phyloP scores from a whole-genome alignment of 1,139 yeast genomes.

The Suhomyces anneliseae region DNA sequence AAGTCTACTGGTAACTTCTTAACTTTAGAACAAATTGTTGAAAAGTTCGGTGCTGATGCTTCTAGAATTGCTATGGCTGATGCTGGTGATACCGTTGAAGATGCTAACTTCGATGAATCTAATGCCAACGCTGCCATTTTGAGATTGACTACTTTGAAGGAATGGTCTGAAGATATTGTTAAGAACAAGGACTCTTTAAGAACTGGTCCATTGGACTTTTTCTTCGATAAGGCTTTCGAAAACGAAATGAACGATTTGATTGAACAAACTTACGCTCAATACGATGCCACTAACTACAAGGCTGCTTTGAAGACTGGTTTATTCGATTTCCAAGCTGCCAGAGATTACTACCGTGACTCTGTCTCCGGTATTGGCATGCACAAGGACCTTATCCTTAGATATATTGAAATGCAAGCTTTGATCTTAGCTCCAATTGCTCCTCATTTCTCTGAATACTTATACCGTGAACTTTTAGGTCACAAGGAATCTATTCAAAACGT shows the following conservation, averaged over 20 bases:
- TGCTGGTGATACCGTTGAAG: slow-evolving; percentile 97
- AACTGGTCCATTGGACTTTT: slow-evolving; percentile 63
- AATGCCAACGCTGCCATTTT: slow-evolving; percentile 97
- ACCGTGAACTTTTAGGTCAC: slow-evolving; percentile 72
- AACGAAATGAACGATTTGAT: slow-evolving; percentile 88
- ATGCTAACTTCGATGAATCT: slow-evolving; percentile 95
- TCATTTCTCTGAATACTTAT: slow-evolving; percentile 88
- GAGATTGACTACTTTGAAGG: slow-evolving; percentile 87
- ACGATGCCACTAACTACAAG: slow-evolving; percentile 75
- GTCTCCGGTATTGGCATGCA: slow-evolving; percentile 71
- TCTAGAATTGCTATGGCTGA: slow-evolving; percentile 97
- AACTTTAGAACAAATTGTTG: slow-evolving; percentile 81
- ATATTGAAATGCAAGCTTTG: slow-evolving; percentile 82
- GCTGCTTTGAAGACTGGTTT: slow-evolving; percentile 87
- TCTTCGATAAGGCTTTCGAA: slow-evolving; percentile 87
- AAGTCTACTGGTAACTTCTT: slow-evolving; percentile 96
- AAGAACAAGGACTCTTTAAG: slow-evolving; percentile 57
- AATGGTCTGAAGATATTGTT: slow-evolving; percentile 85
- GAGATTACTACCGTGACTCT: slow-evolving; percentile 94
- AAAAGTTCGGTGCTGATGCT: slow-evolving; percentile 97
- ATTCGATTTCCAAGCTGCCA: slow-evolving; percentile 90
- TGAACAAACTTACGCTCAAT: slow-evolving; percentile 69
- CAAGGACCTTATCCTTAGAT: slow-evolving; percentile 73
- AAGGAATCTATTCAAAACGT: slow-evolving; percentile 68
- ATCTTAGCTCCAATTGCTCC: slow-evolving; percentile 93